These are phyloP conservation scores for Colletotrichum sidae DNA, from an alignment of 2,329 filamentous ascomycete genomes.

Conservation along the genomic window DNA sequence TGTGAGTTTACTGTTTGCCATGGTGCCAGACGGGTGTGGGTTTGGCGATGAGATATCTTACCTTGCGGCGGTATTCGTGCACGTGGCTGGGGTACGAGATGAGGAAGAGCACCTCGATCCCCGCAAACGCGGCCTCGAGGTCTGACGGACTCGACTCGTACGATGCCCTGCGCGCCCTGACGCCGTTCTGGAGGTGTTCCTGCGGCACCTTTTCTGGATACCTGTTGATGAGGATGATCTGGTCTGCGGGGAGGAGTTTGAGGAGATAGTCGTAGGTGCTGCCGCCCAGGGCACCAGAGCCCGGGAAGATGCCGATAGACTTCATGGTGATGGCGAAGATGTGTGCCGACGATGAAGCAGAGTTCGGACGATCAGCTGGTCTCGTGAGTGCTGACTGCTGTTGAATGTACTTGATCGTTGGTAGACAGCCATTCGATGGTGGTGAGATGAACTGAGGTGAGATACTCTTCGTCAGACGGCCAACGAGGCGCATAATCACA, in stretches of 20 bases:
- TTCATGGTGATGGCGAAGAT: slow-evolving; percentile 39
- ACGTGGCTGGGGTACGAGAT: slow-evolving; percentile 65
- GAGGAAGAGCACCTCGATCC: slow-evolving; percentile 64
- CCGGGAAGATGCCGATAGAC: slow-evolving; percentile 61
- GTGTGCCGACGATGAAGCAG: not conserved
- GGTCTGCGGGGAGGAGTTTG: slow-evolving; percentile 53
- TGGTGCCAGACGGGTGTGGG: not conserved
- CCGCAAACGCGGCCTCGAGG: slow-evolving; percentile 59
- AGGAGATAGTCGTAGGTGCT: slow-evolving; percentile 63
- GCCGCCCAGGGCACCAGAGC: slow-evolving; percentile 63
- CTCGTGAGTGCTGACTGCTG: no score
- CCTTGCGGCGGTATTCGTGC: slow-evolving; percentile 56
- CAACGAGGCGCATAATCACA: slow-evolving; percentile 27
- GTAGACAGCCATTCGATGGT: no score
- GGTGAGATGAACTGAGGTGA: slow-evolving; percentile 11
- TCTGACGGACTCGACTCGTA: slow-evolving; percentile 59
- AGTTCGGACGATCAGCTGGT: not conserved
- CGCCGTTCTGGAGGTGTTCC: slow-evolving; percentile 53
- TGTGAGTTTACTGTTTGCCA: not conserved
- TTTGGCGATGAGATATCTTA: slow-evolving; percentile 30
- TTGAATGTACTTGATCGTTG: no score
- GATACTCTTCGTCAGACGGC: not conserved
- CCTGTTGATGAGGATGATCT: slow-evolving; percentile 61
- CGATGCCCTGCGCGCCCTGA: slow-evolving; percentile 62
- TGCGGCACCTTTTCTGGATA: slow-evolving; percentile 54